A percentile compares a stretch with the other conserved stretches of the same genome.
Conservation (phyloP, 1,284 basidiomycete genomes). For the Cyathus olla region DNA sequence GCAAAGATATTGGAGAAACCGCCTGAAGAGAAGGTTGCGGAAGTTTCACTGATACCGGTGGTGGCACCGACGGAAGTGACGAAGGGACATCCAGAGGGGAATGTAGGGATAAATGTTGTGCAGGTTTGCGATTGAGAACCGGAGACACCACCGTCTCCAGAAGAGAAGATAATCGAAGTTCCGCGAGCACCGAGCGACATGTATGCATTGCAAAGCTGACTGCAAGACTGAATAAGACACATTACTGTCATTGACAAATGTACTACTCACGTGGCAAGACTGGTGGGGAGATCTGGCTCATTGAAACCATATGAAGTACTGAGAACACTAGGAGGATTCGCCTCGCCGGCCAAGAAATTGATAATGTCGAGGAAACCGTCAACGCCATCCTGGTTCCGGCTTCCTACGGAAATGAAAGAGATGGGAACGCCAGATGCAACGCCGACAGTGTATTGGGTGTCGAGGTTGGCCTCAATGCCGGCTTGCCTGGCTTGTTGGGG, state of each 20-base stretch:
- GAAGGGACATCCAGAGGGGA: slow-evolving; percentile 52
- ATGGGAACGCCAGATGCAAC: slow-evolving; percentile 39
- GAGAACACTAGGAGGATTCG: slow-evolving; percentile 32
- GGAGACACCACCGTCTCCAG: slow-evolving; percentile 31
- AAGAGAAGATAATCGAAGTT: slow-evolving; percentile 50
- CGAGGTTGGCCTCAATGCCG: slow-evolving; percentile 32
- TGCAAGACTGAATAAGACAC: slow-evolving; percentile 3
- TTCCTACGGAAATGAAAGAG: slow-evolving; percentile 34
- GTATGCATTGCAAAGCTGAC: slow-evolving; percentile 32
- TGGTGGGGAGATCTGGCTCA: slow-evolving; percentile 25
- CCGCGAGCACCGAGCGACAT: slow-evolving; percentile 45
- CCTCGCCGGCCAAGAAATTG: slow-evolving; percentile 34
- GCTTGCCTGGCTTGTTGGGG: slow-evolving; percentile 15
- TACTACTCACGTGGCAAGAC: slow-evolving; percentile 19
- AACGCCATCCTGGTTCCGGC: slow-evolving; percentile 28
- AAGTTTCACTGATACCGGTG: slow-evolving; percentile 26
- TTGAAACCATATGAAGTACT: slow-evolving; percentile 38
- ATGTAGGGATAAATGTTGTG: slow-evolving; percentile 46
- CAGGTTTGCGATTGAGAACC: slow-evolving; percentile 11
- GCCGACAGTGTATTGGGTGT: slow-evolving; percentile 46
- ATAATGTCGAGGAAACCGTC: slow-evolving; percentile 46
- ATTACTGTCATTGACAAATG: neutral
- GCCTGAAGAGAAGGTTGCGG: slow-evolving; percentile 38
- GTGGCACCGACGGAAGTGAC: slow-evolving; percentile 44
- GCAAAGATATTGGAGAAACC: slow-evolving; percentile 50